Conservation (phyloP, 768 basidiomycete species). For the Agrocybe pediades region DNA sequence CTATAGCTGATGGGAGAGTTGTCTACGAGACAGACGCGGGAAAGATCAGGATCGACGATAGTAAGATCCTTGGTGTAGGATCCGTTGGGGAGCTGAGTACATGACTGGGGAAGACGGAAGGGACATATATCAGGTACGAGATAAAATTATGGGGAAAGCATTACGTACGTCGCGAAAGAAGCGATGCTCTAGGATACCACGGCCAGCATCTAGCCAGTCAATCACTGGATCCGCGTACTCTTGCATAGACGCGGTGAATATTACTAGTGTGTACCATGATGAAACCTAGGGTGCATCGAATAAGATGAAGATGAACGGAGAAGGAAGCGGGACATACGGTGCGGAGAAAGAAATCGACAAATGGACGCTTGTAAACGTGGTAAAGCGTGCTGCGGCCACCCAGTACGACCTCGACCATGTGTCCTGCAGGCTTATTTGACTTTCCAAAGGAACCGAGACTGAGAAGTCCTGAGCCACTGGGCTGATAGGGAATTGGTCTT, state of each 20-base stretch:
- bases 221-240: slow-evolving; percentile 99
- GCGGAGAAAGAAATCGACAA: slow-evolving; percentile 71
- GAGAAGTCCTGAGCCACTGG: slow-evolving; percentile 60
- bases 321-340: slow-evolving; percentile 25
- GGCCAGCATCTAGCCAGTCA: slow-evolving; percentile 96
- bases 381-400: slow-evolving; percentile 90
- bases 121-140: slow-evolving; percentile 6
- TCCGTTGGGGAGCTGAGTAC: slow-evolving; percentile 89
- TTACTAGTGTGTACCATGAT: slow-evolving; percentile 97
- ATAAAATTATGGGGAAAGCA: neutral
- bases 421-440: slow-evolving; percentile 64
- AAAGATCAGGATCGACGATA: slow-evolving; percentile 85
- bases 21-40: slow-evolving; percentile 93
- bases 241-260: slow-evolving; percentile 98
- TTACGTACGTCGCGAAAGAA: slow-evolving; percentile 87
- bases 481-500: slow-evolving; percentile 58
- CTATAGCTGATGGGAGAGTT: slow-evolving; percentile 94
- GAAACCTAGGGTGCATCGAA: slow-evolving; percentile 67
- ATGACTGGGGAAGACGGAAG: slow-evolving; percentile 57
- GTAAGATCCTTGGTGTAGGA: slow-evolving; percentile 94
- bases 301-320: slow-evolving; percentile 1
- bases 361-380: slow-evolving; percentile 98
- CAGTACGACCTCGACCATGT: slow-evolving; percentile 91
- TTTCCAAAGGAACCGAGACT: slow-evolving; percentile 54
- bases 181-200: slow-evolving; percentile 85